These are phyloP conservation scores for Holtermanniella nyarrowii DNA, from an alignment of 768 basidiomycete genomes.

Conservation along the genomic window DNA sequence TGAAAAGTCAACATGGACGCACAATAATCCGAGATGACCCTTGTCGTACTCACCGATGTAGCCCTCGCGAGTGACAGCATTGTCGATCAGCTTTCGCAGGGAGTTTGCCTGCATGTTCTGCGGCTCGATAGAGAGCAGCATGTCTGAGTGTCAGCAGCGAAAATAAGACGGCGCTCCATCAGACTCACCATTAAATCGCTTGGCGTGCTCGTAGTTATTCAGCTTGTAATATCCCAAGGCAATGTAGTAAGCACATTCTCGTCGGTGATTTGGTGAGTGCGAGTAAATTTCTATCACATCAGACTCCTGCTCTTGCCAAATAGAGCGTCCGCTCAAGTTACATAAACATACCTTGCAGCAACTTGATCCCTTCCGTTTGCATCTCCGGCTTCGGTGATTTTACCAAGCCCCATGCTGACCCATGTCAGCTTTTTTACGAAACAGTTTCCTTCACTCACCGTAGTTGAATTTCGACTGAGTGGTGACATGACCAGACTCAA, in stretches of 20 bases:
- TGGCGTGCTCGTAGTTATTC: slow-evolving; percentile 85
- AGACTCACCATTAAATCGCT: slow-evolving; percentile 78
- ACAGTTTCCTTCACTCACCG: slow-evolving; percentile 44
- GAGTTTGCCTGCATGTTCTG: slow-evolving; percentile 86
- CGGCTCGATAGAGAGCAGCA: slow-evolving; percentile 85
- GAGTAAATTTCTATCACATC: slow-evolving; percentile 70
- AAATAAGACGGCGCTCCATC: background rate
- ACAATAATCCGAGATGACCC: no score
- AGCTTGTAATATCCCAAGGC: slow-evolving; percentile 95
- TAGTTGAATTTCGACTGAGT: slow-evolving; percentile 97
- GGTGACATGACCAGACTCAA: slow-evolving; percentile 69
- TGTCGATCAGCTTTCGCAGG: slow-evolving; percentile 71
- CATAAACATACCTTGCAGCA: slow-evolving; percentile 66
- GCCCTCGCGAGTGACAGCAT: slow-evolving; percentile 79
- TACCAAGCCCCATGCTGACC: slow-evolving; percentile 56
- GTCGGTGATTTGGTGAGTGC: slow-evolving; percentile 67
- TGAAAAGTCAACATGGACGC: no score
- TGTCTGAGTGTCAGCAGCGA: slow-evolving; percentile 45
- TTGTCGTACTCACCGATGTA: slow-evolving; percentile 59
- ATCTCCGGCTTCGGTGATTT: slow-evolving; percentile 76
- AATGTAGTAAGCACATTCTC: slow-evolving; percentile 95
- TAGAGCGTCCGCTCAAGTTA: background rate
- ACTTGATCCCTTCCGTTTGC: slow-evolving; percentile 81
- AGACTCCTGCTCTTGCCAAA: no score
- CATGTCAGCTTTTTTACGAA: background rate